These are phyloP conservation scores for Coleophoma eucalyptorum DNA, from an alignment of 2,329 filamentous ascomycete species.

Conservation along the genomic window DNA sequence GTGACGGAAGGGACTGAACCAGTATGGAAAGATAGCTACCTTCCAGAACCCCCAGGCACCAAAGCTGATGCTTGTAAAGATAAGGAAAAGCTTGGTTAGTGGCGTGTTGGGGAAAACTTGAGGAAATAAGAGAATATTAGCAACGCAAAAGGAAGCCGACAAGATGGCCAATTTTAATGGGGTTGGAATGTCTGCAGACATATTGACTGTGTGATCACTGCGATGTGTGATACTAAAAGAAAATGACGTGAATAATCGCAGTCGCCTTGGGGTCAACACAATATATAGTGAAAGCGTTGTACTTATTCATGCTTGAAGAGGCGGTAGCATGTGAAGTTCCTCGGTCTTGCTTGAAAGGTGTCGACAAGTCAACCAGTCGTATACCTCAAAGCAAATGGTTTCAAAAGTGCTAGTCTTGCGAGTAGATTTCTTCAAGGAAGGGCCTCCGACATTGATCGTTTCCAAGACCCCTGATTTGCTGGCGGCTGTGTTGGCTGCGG, in stretches of 20 bases:
- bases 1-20: slow-evolving; percentile 15
- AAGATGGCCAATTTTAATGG: slow-evolving; percentile 5
- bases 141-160: slow-evolving; percentile 7
- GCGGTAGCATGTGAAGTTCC: too few species aligned
- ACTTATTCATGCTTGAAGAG: too few species aligned
- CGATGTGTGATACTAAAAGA: too few species aligned
- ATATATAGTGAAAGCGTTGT: too few species aligned
- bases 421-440: background rate
- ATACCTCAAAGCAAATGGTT: background rate
- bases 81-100: slow-evolving; percentile 10
- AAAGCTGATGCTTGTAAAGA: slow-evolving; percentile 6
- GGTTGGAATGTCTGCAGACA: slow-evolving; percentile 6
- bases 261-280: too few species aligned
- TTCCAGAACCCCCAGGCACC: slow-evolving; percentile 12
- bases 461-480: too few species aligned
- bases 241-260: too few species aligned
- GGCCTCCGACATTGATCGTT: background rate
- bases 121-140: slow-evolving; percentile 14
- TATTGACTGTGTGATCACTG: background rate
- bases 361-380: background rate
- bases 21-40: slow-evolving; percentile 14
- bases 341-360: too few species aligned
- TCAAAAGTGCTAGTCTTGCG: background rate
- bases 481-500: too few species aligned
- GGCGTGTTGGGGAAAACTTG: slow-evolving; percentile 9